phyloP scores from a whole-genome alignment of 2,329 filamentous ascomycete species.

The Lachnellula subtilissima region DNA sequence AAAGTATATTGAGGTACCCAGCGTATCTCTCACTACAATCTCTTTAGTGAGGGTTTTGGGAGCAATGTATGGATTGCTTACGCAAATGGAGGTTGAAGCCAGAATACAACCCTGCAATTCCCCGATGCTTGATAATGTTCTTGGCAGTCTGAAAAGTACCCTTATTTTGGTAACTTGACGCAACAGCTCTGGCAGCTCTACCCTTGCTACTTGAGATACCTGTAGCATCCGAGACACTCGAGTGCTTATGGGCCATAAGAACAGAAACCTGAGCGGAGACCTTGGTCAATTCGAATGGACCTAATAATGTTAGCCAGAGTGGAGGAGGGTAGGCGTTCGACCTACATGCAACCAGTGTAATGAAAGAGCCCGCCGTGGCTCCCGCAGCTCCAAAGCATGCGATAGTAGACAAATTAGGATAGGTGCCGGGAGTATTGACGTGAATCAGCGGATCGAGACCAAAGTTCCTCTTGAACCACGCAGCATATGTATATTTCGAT shows the following conservation, averaged over 20 bases:
- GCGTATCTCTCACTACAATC: constrained; percentile 66
- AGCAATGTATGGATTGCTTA: constrained; percentile 43
- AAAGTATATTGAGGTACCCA: constrained; percentile 82
- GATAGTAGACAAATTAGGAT: constrained; percentile 68
- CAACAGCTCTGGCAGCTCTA: constrained; percentile 36
- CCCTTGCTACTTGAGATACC: constrained; percentile 3
- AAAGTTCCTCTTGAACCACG: constrained; percentile 63
- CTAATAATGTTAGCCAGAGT: constrained; percentile 34
- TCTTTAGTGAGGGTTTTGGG: constrained; percentile 5
- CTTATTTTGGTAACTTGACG: constrained; percentile 70
- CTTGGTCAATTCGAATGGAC: constrained; percentile 86
- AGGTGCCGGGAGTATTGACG: constrained; percentile 64
- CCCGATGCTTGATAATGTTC: constrained; percentile 71
- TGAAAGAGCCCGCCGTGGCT: constrained; percentile 72
- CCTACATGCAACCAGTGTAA: constrained; percentile 73
- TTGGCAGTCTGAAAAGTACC: constrained; percentile 71
- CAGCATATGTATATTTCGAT: constrained; percentile 68
- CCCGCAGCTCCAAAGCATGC: constrained; percentile 74
- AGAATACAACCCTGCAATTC: constrained; percentile 70
- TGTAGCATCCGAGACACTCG: constrained; percentile 31
- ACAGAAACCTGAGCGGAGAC: constrained; percentile 81
- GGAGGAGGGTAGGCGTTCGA: constrained; percentile 12
- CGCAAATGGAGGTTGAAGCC: constrained; percentile 74
- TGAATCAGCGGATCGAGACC: constrained; percentile 67
- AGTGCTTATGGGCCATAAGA: constrained; percentile 58